Conservation (phyloP, 768 basidiomycete genomes). For the Galerina marginata region DNA sequence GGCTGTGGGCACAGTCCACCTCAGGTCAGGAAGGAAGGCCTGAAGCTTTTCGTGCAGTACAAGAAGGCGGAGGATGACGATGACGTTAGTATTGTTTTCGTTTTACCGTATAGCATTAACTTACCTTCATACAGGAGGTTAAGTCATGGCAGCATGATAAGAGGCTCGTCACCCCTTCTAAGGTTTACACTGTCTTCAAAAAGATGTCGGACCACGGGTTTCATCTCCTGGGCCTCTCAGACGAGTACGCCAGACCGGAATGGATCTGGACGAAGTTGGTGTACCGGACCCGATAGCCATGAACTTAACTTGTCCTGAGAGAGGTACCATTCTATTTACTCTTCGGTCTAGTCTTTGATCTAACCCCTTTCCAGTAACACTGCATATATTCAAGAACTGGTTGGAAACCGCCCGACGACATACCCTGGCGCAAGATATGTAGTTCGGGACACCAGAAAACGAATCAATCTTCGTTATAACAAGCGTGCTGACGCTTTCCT, state of each 20-base stretch:
- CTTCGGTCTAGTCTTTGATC: background rate
- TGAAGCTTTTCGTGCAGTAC: slow-evolving; percentile 94
- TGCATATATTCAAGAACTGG: slow-evolving; percentile 89
- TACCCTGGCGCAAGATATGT: slow-evolving; percentile 98
- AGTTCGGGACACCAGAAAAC: slow-evolving; percentile 95
- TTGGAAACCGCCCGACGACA: slow-evolving; percentile 90
- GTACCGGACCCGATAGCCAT: slow-evolving; percentile 95
- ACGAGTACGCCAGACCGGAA: slow-evolving; percentile 95
- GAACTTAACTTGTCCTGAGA: slow-evolving; percentile 96
- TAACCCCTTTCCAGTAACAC: slow-evolving; percentile 75
- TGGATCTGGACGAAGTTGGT: slow-evolving; percentile 99
- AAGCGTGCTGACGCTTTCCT: slow-evolving; percentile 94
- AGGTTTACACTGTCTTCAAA: slow-evolving; percentile 93
- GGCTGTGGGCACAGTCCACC: slow-evolving; percentile 96
- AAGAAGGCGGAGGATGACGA: slow-evolving; percentile 95
- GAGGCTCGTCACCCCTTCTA: slow-evolving; percentile 79
- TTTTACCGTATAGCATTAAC: slow-evolving; percentile 5
- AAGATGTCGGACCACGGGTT: slow-evolving; percentile 94
- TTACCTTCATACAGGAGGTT: slow-evolving; percentile 59
- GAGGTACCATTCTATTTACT: slow-evolving; percentile 56
- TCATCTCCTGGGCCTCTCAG: slow-evolving; percentile 87
- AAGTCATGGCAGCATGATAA: slow-evolving; percentile 85
- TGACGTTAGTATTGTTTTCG: slow-evolving; percentile 64
- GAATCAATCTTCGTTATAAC: slow-evolving; percentile 96
- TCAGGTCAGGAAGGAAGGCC: slow-evolving; percentile 87